Percentiles rank a stretch among this genome's conserved stretches.
These are phyloP conservation scores for Vanrija sp. DNA, from an alignment of 1,284 basidiomycete species.

Conservation along the genomic window DNA sequence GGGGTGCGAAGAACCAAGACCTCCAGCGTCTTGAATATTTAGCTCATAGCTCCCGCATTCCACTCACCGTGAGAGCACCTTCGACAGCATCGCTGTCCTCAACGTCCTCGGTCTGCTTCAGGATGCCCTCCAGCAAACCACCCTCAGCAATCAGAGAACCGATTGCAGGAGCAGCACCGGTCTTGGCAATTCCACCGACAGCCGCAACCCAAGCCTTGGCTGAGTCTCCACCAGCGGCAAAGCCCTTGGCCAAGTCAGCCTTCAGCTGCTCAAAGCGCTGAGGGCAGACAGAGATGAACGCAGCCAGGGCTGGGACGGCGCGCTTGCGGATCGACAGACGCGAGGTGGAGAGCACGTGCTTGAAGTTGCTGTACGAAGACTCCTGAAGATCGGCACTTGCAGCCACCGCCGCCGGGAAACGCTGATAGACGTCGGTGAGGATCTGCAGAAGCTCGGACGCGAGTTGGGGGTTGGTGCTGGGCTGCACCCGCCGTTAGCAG, in stretches of 20 bases:
- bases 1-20: slow-evolving; percentile 77
- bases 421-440: slow-evolving; percentile 80
- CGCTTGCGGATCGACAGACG: slow-evolving; percentile 85
- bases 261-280: slow-evolving; percentile 29
- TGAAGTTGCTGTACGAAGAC: slow-evolving; percentile 65
- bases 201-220: slow-evolving; percentile 34
- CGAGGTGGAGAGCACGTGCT: slow-evolving; percentile 67
- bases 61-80: slow-evolving; percentile 33
- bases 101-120: slow-evolving; percentile 29
- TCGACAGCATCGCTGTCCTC: slow-evolving; percentile 42
- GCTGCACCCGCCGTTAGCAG: slow-evolving; percentile 13
- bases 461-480: slow-evolving; percentile 72
- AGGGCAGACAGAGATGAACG: slow-evolving; percentile 32
- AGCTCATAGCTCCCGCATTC: background rate
- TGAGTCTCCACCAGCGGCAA: slow-evolving; percentile 23
- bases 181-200: slow-evolving; percentile 34
- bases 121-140: slow-evolving; percentile 21
- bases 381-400: slow-evolving; percentile 52
- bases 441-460: slow-evolving; percentile 84
- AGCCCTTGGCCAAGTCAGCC: slow-evolving; percentile 24
- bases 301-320: slow-evolving; percentile 69
- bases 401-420: slow-evolving; percentile 70
- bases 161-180: slow-evolving; percentile 25
- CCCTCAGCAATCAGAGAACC: slow-evolving; percentile 32
- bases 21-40: slow-evolving; percentile 65